phyloP scores from a whole-genome alignment of 768 basidiomycete genomes.

The Peribolospora baueri region DNA sequence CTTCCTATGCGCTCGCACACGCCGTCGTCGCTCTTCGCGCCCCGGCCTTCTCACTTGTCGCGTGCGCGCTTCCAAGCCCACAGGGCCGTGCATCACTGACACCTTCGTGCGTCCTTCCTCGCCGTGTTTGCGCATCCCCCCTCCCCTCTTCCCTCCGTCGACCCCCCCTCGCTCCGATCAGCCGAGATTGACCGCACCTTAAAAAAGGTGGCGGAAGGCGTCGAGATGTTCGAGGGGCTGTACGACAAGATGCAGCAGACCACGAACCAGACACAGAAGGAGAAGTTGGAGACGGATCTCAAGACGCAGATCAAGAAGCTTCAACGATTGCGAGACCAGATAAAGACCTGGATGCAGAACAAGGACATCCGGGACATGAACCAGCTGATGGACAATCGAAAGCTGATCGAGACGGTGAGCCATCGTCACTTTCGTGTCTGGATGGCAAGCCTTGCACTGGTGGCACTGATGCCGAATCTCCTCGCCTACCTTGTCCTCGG shows the following conservation, averaged over 20 bases:
- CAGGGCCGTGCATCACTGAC: not conserved
- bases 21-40: not conserved
- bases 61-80: not conserved
- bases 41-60: slow-evolving; percentile 9
- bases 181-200: slow-evolving; percentile 97
- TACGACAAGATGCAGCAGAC: slow-evolving; percentile 96
- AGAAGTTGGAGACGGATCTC: slow-evolving; percentile 78
- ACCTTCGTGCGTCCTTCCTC: not conserved
- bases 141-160: not conserved
- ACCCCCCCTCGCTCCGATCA: slow-evolving; percentile 18
- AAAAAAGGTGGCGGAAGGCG: slow-evolving; percentile 89
- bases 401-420: slow-evolving; percentile 80
- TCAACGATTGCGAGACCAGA: slow-evolving; percentile 58
- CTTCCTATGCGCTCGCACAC: not conserved
- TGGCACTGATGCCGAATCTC: not conserved
- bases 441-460: not conserved
- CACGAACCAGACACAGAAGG: slow-evolving; percentile 90
- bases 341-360: slow-evolving; percentile 87
- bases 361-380: slow-evolving; percentile 99
- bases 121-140: not conserved
- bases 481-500: not conserved
- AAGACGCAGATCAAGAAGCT: slow-evolving; percentile 98
- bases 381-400: slow-evolving; percentile 68
- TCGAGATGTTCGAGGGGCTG: slow-evolving; percentile 80
- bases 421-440: not conserved